A percentile compares a stretch with the other conserved stretches of the same genome.
phyloP scores from a whole-genome alignment of 768 basidiomycete species.

The Chiua virens region DNA sequence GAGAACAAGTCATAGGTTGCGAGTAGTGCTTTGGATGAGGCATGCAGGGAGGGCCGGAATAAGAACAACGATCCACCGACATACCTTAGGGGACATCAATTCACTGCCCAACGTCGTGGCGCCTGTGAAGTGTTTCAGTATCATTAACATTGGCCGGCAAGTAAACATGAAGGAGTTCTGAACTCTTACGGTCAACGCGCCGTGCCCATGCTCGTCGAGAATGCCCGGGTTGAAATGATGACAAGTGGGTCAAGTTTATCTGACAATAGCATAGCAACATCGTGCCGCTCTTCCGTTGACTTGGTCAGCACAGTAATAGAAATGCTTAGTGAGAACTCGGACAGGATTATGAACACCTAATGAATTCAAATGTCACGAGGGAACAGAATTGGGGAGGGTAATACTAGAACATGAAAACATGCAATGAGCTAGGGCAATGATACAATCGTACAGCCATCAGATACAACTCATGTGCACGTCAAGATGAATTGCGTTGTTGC shows the following conservation, averaged over 20 bases:
- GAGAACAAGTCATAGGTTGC: neutral
- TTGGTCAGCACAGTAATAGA: neutral
- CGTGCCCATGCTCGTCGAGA: too few relatives aligned
- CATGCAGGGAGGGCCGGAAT: neutral
- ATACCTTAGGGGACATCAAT: neutral
- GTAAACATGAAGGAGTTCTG: too few relatives aligned
- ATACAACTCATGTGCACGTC: slow-evolving; percentile 30
- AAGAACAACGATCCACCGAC: neutral
- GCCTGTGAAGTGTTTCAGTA: too few relatives aligned
- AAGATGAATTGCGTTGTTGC: slow-evolving; percentile 23
- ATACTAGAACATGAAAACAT: slow-evolving; percentile 35
- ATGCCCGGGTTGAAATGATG: too few relatives aligned
- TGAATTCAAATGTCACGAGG: slow-evolving; percentile 18
- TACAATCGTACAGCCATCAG: slow-evolving; percentile 33
- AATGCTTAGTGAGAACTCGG: neutral
- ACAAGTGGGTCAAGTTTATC: too few relatives aligned
- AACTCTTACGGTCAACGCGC: too few relatives aligned
- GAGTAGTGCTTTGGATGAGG: neutral
- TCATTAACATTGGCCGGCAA: too few relatives aligned
- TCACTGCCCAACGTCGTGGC: too few relatives aligned
- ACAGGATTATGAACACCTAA: slow-evolving; percentile 14
- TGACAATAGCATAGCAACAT: too few relatives aligned
- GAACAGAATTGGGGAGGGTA: slow-evolving; percentile 22
- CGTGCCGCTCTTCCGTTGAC: neutral
- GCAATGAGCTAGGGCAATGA: slow-evolving; percentile 32